These are phyloP conservation scores for Micractinium conductrix DNA, from an alignment of 139 green algal species.

Conservation along the genomic window DNA sequence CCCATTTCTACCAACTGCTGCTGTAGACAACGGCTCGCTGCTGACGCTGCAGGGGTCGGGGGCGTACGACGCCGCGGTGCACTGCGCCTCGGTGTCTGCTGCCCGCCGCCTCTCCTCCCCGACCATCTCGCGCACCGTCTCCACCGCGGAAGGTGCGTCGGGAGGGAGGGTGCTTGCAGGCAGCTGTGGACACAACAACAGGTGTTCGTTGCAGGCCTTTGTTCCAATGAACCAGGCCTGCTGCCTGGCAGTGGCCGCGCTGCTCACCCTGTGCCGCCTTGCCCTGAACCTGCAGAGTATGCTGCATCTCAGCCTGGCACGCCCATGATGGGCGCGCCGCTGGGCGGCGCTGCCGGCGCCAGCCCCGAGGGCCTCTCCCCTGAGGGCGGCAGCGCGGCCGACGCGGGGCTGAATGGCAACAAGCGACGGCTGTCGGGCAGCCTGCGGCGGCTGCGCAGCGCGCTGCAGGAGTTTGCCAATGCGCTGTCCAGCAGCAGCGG, in stretches of 20 bases:
- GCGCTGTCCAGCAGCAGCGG: slow-evolving; percentile 1
- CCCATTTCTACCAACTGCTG: background rate
- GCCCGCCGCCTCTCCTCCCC: slow-evolving; percentile 66
- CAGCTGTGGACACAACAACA: no score
- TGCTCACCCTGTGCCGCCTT: no score
- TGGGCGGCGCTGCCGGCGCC: slow-evolving; percentile 13
- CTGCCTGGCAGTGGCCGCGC: no score
- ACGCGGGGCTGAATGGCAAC: background rate
- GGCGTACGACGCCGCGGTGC: slow-evolving; percentile 90
- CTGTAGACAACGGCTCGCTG: slow-evolving; percentile 60
- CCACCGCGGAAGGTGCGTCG: background rate
- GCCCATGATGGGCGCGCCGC: background rate
- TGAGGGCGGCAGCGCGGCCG: background rate
- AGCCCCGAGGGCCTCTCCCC: background rate
- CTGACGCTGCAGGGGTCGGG: slow-evolving; percentile 87
- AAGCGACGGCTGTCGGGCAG: slow-evolving; percentile 26
- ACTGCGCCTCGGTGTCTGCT: slow-evolving; percentile 88
- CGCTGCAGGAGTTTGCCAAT: slow-evolving; percentile 21
- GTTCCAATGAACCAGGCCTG: no score
- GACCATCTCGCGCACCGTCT: slow-evolving; percentile 25
- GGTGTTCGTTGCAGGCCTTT: no score
- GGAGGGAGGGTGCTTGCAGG: no score
- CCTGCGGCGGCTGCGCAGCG: slow-evolving; percentile 33
- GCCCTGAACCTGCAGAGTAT: slow-evolving; percentile 8
- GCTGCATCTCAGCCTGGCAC: background rate